phyloP scores from a whole-genome alignment of 2,329 filamentous ascomycete species.

The Alternaria novae-zelandiae region DNA sequence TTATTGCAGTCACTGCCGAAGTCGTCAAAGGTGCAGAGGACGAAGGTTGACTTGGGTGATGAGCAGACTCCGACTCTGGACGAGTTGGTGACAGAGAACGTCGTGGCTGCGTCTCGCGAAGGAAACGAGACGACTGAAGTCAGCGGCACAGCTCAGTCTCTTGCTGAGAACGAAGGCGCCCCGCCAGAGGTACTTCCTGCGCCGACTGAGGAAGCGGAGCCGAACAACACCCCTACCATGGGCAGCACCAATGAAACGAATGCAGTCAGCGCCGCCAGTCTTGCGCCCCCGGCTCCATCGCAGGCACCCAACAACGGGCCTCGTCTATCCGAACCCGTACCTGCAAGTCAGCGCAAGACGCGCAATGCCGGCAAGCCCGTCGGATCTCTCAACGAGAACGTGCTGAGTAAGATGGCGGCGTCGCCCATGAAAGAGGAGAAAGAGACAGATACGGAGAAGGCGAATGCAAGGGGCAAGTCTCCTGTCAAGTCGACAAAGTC shows the following conservation, averaged over 20 bases:
- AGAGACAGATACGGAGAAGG: neutral
- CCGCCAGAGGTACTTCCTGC: neutral
- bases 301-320: neutral
- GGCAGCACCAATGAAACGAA: neutral
- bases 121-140: neutral
- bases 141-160: neutral
- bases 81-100: neutral
- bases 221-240: neutral
- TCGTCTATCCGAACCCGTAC: neutral
- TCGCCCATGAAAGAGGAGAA: neutral
- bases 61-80: neutral
- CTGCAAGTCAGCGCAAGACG: no score
- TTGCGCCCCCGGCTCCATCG: neutral
- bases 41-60: neutral
- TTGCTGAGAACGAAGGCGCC: neutral
- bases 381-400: neutral
- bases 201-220: neutral
- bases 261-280: accelerated
- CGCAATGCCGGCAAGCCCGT: neutral
- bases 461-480: neutral
- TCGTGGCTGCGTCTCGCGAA: accelerated
- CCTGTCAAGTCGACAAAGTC: neutral
- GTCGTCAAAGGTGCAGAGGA: neutral
- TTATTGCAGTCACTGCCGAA: neutral
- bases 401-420: neutral